Percentiles rank a stretch among this genome's conserved stretches.
Conservation (phyloP, 2,329 filamentous ascomycete species). For the Aspergillus sp. region DNA sequence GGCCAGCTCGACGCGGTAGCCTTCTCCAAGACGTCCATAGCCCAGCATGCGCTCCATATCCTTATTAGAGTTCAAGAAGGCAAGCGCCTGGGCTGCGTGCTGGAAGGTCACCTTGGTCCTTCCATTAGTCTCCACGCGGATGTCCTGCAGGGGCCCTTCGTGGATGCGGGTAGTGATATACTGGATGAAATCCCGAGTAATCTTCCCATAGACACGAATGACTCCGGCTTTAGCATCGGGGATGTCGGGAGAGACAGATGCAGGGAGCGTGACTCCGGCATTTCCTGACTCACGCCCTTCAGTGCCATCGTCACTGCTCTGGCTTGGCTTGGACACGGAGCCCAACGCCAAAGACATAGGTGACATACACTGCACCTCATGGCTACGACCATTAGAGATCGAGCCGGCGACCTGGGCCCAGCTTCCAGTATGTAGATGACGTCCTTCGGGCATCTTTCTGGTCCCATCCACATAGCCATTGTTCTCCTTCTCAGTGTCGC, state of each 20-base stretch:
- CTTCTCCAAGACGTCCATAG: constrained; percentile 36
- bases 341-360: constrained; percentile 16
- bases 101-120: constrained; percentile 43
- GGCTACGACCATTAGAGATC: constrained; percentile 1
- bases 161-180: constrained; percentile 39
- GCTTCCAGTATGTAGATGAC: constrained; percentile 17
- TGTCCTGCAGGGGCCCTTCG: constrained; percentile 43
- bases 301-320: constrained; percentile 17
- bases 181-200: constrained; percentile 28
- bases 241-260: constrained; percentile 15
- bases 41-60: constrained; percentile 30
- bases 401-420: constrained; percentile 25
- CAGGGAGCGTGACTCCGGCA: constrained; percentile 6
- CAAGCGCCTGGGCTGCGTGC: constrained; percentile 37
- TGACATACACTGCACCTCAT: constrained; percentile 19
- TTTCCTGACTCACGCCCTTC: background rate
- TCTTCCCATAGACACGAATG: constrained; percentile 27
- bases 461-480: constrained; percentile 6
- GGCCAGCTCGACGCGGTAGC: constrained; percentile 31
- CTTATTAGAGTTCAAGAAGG: constrained; percentile 36
- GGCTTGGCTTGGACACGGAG: constrained; percentile 20
- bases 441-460: constrained; percentile 10
- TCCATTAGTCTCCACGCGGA: constrained; percentile 34
- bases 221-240: constrained; percentile 32
- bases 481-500: constrained; percentile 17